These are phyloP conservation scores for Lipomyces mesembrius DNA, from an alignment of 805 yeast species.

Conservation along the genomic window DNA sequence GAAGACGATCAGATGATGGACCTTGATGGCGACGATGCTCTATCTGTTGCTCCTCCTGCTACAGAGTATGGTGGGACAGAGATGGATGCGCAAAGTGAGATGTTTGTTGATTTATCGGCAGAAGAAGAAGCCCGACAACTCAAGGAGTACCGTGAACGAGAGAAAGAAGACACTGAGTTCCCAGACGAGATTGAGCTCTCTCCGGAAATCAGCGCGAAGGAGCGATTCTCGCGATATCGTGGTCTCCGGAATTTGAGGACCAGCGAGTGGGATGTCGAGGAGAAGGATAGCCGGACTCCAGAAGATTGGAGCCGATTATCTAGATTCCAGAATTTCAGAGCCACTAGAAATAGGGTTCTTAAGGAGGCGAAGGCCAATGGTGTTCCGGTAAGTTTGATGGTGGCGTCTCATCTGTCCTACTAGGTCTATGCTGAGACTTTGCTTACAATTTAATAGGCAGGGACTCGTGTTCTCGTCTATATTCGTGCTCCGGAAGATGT, in stretches of 20 bases:
- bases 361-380: slow-evolving; percentile 58
- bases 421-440: neutral
- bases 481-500: slow-evolving; percentile 55
- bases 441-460: slow-evolving; percentile 51
- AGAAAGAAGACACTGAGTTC: slow-evolving; percentile 70
- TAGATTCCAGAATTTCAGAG: slow-evolving; percentile 74
- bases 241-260: slow-evolving; percentile 83
- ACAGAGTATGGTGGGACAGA: slow-evolving; percentile 54
- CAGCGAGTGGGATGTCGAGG: slow-evolving; percentile 87
- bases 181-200: slow-evolving; percentile 92
- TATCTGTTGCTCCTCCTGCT: slow-evolving; percentile 19
- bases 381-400: slow-evolving; percentile 27
- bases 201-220: slow-evolving; percentile 75
- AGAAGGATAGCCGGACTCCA: slow-evolving; percentile 76
- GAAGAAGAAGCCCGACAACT: slow-evolving; percentile 86
- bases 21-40: slow-evolving; percentile 24
- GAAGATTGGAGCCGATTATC: slow-evolving; percentile 74
- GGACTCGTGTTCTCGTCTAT: slow-evolving; percentile 64
- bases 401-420: neutral
- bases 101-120: slow-evolving; percentile 71
- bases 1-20: slow-evolving; percentile 33
- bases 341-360: slow-evolving; percentile 68
- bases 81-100: slow-evolving; percentile 54
- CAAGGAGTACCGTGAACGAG: slow-evolving; percentile 72
- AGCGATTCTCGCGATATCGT: slow-evolving; percentile 76